These are phyloP conservation scores for Agrocybe praecox DNA, from an alignment of 768 basidiomycete genomes.

Conservation along the genomic window DNA sequence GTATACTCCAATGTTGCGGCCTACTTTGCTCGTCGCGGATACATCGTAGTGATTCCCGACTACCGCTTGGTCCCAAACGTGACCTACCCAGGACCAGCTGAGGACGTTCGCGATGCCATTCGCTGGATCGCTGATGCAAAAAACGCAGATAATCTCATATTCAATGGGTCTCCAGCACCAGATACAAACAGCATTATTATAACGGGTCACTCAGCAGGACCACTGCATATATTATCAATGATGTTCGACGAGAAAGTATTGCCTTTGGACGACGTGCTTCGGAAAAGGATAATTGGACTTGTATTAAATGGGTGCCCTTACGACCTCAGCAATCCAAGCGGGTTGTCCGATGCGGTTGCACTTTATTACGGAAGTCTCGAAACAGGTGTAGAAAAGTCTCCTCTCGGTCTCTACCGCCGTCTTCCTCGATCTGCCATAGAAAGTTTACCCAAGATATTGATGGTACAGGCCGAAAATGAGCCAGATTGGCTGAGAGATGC, in stretches of 20 bases:
- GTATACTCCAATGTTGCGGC: conserved; percentile 57
- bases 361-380: conserved; percentile 43
- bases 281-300: conserved; percentile 42
- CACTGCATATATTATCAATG: conserved; percentile 47
- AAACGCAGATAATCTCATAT: conserved; percentile 25
- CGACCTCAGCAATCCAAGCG: conserved; percentile 28
- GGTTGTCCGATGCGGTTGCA: conserved; percentile 24
- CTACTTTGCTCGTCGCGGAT: conserved; percentile 61
- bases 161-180: conserved; percentile 30
- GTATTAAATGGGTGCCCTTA: conserved; percentile 51
- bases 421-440: conserved; percentile 36
- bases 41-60: conserved; percentile 68
- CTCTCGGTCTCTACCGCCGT: conserved; percentile 39
- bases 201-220: conserved; percentile 67
- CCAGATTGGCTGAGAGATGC: conserved; percentile 44
- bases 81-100: conserved; percentile 52
- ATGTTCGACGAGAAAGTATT: conserved; percentile 40
- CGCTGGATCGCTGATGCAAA: conserved; percentile 48
- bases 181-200: conserved; percentile 48
- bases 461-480: conserved; percentile 56
- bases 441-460: conserved; percentile 47
- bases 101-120: conserved; percentile 63
- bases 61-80: conserved; percentile 64
- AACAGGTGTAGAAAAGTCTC: conserved; percentile 35
- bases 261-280: conserved; percentile 25